These are phyloP conservation scores for Daldinia eschscholtzii DNA, from an alignment of 2,329 filamentous ascomycete species.

Conservation along the genomic window DNA sequence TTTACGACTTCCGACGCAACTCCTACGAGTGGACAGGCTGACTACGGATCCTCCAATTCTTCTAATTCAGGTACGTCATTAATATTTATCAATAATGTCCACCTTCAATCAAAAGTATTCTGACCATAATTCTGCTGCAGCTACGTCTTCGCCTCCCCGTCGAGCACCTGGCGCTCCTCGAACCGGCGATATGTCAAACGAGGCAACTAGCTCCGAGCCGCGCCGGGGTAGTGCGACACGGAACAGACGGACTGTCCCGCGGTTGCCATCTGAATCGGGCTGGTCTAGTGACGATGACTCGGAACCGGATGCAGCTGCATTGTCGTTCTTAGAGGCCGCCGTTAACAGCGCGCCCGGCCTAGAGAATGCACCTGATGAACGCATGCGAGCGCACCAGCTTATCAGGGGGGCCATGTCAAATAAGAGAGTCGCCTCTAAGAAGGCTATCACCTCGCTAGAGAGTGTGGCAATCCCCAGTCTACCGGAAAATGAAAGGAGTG, in stretches of 20 bases:
- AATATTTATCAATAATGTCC: not conserved
- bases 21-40: slow-evolving; percentile 11
- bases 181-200: slow-evolving; percentile 15
- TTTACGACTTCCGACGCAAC: slow-evolving; percentile 21
- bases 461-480: slow-evolving; percentile 61
- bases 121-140: slow-evolving; percentile 19
- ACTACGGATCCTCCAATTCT: slow-evolving; percentile 20
- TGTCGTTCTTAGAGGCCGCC: slow-evolving; percentile 27
- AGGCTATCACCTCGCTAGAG: slow-evolving; percentile 61
- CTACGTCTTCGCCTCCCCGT: slow-evolving; percentile 34
- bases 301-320: slow-evolving; percentile 27
- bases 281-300: slow-evolving; percentile 44
- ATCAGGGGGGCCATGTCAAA: slow-evolving; percentile 59
- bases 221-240: slow-evolving; percentile 21
- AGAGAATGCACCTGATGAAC: slow-evolving; percentile 46
- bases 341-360: slow-evolving; percentile 1
- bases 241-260: slow-evolving; percentile 26
- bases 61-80: slow-evolving; percentile 35
- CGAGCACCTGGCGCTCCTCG: slow-evolving; percentile 10
- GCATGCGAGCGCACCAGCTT: slow-evolving; percentile 59
- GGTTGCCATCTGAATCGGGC: slow-evolving; percentile 29
- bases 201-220: slow-evolving; percentile 13
- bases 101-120: not conserved
- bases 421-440: slow-evolving; percentile 63
- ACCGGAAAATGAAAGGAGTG: slow-evolving; percentile 62